Base-by-base conservation (phyloP, 345 rosid genomes). In the Geranium brycei region DNA sequence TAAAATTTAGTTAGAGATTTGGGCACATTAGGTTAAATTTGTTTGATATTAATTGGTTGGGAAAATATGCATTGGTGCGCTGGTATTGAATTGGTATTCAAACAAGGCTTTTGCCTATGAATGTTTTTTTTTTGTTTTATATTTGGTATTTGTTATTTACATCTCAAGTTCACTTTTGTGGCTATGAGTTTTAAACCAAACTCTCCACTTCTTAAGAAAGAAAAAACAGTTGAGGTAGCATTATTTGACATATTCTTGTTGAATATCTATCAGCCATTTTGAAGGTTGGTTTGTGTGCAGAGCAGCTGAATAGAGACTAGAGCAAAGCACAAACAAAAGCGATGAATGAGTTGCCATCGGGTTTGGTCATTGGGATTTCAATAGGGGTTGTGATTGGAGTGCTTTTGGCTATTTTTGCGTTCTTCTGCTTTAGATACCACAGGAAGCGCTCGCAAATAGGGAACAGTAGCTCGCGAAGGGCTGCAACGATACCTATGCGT, bases 371-470 rank as follows among this genome's bases (percentile, higher is more conserved):
- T 35, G 99, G 97, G 74, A 86, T 87, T 70, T 88, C 96, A 2
- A 81, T 84, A 3, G 99, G 99, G 41, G 79, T 95, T 69, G 99
- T 91, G 77, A 88, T 95, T 17, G 99, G 99, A 51, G 86, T 91
- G 71, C 61, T 81, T 62, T 72, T 91, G 75, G 98, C 98, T 68
- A 68, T 87, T 63, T 71, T 80, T 18, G 80, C 80, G 13, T 72
- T 91, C 40, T 72, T 83, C 8, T 81, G 96, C 66, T 19, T 80
- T 62, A 78, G 83, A 71, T 88, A 81, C 72, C 91, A 87, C 19
- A 82, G 95, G 69, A 91, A 85, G 75, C 68, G 80, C 53, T 80
- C 98, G 23, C 99, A 88, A 87, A 88, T 91, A 69, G 93, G 88
- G 51, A 95, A 73, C 69, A 91, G 89, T 73, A 88, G 95, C 41